Percentiles rank a stretch among this genome's conserved stretches.
Conservation (phyloP, 1,139 yeast genomes). For the Sugiyamaella sp. region DNA sequence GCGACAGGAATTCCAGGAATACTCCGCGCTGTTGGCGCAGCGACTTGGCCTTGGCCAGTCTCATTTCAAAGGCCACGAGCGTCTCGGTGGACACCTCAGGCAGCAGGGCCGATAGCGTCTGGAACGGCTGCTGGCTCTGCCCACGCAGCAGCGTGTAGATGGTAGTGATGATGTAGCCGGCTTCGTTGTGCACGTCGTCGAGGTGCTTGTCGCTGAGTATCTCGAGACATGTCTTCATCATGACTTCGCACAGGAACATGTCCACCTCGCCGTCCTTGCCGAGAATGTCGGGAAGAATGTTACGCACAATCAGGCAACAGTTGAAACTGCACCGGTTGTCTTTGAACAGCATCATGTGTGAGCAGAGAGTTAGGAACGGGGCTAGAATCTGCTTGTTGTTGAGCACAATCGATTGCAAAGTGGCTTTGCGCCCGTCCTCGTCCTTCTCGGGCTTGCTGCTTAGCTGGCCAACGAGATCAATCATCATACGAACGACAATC, state of each 20-base stretch:
- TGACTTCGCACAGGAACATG: conserved; percentile 61
- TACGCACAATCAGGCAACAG: conserved; percentile 77
- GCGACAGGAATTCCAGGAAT: conserved; percentile 62
- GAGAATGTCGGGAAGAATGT: conserved; percentile 66
- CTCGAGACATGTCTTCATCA: conserved; percentile 55
- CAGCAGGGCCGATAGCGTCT: conserved; percentile 42
- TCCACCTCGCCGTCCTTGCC: conserved; percentile 78
- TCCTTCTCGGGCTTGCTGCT: conserved; percentile 30
- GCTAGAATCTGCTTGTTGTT: conserved; percentile 70
- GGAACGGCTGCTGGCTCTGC: conserved; percentile 51
- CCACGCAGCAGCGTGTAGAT: conserved; percentile 73
- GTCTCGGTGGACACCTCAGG: conserved; percentile 43
- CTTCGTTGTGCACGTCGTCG: conserved; percentile 87
- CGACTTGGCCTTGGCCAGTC: conserved; percentile 54
- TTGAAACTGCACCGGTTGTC: conserved; percentile 94
- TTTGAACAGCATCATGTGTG: conserved; percentile 76
- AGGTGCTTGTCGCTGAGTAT: conserved; percentile 77
- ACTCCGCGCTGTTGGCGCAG: conserved; percentile 75
- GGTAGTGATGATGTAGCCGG: conserved; percentile 82
- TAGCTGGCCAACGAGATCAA: conserved; percentile 82
- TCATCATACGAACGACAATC: conserved; percentile 83
- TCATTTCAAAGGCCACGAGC: conserved; percentile 54
- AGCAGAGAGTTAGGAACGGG: conserved; percentile 73
- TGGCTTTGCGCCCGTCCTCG: conserved; percentile 36
- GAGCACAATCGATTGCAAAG: conserved; percentile 65